Conservation (phyloP, 2,329 filamentous ascomycete genomes). For the Dothidotthia symphoricarpi region DNA sequence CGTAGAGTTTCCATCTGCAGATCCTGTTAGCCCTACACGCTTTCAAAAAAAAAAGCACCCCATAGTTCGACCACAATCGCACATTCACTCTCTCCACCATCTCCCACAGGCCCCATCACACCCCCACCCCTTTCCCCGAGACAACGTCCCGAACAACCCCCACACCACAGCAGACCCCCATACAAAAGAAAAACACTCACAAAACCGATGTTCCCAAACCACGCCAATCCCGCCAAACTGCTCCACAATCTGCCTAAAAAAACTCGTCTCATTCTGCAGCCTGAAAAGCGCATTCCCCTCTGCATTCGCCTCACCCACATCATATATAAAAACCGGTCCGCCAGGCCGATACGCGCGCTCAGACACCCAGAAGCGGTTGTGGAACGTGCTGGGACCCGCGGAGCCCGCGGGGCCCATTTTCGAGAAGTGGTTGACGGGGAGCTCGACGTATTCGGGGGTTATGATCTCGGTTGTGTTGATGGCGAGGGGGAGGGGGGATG, state of each 20-base stretch:
- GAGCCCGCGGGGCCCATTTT: slow-evolving; percentile 9
- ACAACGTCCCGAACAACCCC: too few species aligned
- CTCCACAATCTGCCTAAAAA: slow-evolving; percentile 40
- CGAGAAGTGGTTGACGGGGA: slow-evolving; percentile 40
- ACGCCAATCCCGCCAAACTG: slow-evolving; percentile 41
- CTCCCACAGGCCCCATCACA: too few species aligned
- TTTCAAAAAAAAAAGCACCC: too few species aligned
- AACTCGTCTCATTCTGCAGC: slow-evolving; percentile 31
- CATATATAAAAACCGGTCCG: slow-evolving; percentile 42
- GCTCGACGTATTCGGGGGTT: slow-evolving; percentile 33
- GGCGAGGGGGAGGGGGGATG: background rate
- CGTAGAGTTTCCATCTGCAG: slow-evolving; percentile 41
- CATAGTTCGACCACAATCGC: too few species aligned
- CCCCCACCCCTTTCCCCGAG: too few species aligned
- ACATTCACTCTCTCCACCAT: too few species aligned
- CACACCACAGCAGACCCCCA: too few species aligned
- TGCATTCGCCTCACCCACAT: slow-evolving; percentile 39
- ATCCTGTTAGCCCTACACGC: slow-evolving; percentile 1
- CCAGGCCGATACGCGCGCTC: slow-evolving; percentile 36
- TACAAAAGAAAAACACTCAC: slow-evolving; percentile 13
- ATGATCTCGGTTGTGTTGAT: slow-evolving; percentile 16
- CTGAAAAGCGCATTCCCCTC: slow-evolving; percentile 22
- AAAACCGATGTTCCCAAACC: slow-evolving; percentile 45
- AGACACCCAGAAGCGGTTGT: slow-evolving; percentile 42
- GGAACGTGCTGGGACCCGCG: slow-evolving; percentile 34